Evolutionary conservation across 306 rosid species (phyloP), one percentile per base, ranked within the genome.

Genomic region (Ziziphus jujuba): DNA sequence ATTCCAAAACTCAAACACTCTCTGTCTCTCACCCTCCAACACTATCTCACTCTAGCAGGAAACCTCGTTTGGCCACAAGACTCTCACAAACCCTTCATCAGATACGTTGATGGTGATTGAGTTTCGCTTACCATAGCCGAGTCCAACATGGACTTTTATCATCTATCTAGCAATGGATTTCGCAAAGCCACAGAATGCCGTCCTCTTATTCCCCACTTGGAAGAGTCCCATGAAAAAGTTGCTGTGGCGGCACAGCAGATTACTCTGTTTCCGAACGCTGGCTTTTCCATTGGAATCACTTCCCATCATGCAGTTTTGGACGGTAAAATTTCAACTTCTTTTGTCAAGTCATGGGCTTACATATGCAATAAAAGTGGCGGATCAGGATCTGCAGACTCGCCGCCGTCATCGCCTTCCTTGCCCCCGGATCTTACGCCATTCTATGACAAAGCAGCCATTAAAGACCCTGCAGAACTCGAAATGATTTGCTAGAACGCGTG

Each of bases 311-410:
- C 80, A 0, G 76, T 75, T 25, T 34, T 88, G 5, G 95, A 85
- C 55, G 95, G 95, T 12, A 67, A 70, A 63, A 53, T 83, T 21
- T 50, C 79, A 13, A 67, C 69, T 17, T 4, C 61, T 75, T 88
- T 88, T 69, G 20, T 88, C 45, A 84, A 85, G 45, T 77, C 85
- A 2, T 88, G 95, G 89, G 77, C 84, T 61, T 61, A 56, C 17
- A 14, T 73, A 2, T 77, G 81, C 59, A 78, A 75, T 4, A 28
- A 28, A 28, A 28, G 2, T 8, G 45, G n/a, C n/a, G n/a, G n/a
- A n/a, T n/a, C 14, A 0, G 65, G 20, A 4, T 6, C 9, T 5
- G 11, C 55, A 43, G 20, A 24, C 44, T 16, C 38, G 1, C 9
- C 69, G n/a, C n/a, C n/a, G n/a, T n/a, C n/a, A n/a, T n/a, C n/a